Conservation (phyloP, 139 green algal genomes). For the Tetraselmis chui region DNA sequence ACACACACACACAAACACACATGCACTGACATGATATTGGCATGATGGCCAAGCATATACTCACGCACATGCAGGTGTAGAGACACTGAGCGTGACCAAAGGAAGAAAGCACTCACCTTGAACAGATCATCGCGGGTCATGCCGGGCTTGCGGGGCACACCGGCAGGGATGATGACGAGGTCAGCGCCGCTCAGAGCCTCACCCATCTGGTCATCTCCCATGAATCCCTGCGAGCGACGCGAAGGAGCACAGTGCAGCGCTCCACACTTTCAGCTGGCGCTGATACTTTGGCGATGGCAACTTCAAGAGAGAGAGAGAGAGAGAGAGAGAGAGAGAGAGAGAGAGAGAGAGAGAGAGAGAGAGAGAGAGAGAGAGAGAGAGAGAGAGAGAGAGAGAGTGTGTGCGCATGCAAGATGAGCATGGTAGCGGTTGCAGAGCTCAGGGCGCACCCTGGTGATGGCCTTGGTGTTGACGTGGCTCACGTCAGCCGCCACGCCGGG, state of each 20-base stretch:
- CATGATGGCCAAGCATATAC: too few species aligned
- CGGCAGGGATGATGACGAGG: slow-evolving; percentile 84
- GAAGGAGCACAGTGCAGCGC: not conserved
- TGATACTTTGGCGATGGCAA: too few species aligned
- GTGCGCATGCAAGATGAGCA: not conserved
- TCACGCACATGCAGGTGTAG: too few species aligned
- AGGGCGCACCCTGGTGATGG: slow-evolving; percentile 55
- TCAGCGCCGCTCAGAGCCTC: slow-evolving; percentile 65
- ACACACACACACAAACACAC: too few species aligned
- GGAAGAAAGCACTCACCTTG: slow-evolving; percentile 66
- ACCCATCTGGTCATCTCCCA: slow-evolving; percentile 59
- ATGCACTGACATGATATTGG: too few species aligned
- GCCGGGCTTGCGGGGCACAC: slow-evolving; percentile 95
- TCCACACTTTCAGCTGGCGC: too few species aligned
- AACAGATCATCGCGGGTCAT: slow-evolving; percentile 99
- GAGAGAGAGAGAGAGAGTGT: not conserved
- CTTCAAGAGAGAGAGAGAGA: too few species aligned
- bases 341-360: not conserved
- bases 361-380: not conserved
- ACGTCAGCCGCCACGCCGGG: slow-evolving; percentile 91
- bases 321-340: not conserved
- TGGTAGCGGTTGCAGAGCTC: not conserved
- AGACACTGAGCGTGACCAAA: too few species aligned
- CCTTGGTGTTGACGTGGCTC: slow-evolving; percentile 91
- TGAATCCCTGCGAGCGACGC: slow-evolving; percentile 38